A percentile compares a stretch with the other conserved stretches of the same genome.
phyloP scores from a whole-genome alignment of 2,329 filamentous ascomycete species.

The Diaporthe helianthi region DNA sequence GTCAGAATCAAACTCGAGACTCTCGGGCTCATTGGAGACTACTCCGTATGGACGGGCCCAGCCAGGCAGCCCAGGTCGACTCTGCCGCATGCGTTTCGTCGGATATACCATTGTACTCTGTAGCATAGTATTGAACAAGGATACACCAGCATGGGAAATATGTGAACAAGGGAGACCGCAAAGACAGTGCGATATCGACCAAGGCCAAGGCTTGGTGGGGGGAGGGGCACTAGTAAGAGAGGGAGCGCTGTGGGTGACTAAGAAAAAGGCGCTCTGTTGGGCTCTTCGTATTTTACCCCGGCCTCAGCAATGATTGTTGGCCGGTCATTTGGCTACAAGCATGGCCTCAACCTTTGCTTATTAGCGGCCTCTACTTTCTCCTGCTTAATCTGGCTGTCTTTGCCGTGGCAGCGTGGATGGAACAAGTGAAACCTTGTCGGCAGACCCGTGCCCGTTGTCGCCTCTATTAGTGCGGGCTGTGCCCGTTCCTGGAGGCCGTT shows the following conservation, averaged over 20 bases:
- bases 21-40: not conserved
- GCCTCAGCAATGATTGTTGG: not conserved
- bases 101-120: too few relatives aligned
- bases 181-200: conserved; percentile 11
- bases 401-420: not conserved
- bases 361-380: conserved; percentile 2
- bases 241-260: not conserved
- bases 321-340: conserved; percentile 4
- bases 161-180: conserved; percentile 11
- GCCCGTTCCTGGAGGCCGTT: conserved; percentile 24
- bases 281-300: conserved; percentile 18
- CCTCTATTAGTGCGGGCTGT: conserved; percentile 19
- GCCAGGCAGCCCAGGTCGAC: conserved; percentile 21
- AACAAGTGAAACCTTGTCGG: conserved; percentile 19
- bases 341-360: conserved; percentile 2
- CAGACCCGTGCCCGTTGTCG: conserved; percentile 14
- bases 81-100: conserved; percentile 21
- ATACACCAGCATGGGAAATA: conserved; percentile 16
- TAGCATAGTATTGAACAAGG: conserved; percentile 23
- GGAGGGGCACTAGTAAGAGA: conserved; percentile 5
- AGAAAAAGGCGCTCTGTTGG: conserved; percentile 3
- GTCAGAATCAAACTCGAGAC: conserved; percentile 21
- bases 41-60: not conserved
- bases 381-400: conserved; percentile 21
- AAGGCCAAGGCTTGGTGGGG: conserved; percentile 2